These are phyloP conservation scores for Yamadazyma siamensis DNA, from an alignment of 1,139 yeast species.

Conservation along the genomic window DNA sequence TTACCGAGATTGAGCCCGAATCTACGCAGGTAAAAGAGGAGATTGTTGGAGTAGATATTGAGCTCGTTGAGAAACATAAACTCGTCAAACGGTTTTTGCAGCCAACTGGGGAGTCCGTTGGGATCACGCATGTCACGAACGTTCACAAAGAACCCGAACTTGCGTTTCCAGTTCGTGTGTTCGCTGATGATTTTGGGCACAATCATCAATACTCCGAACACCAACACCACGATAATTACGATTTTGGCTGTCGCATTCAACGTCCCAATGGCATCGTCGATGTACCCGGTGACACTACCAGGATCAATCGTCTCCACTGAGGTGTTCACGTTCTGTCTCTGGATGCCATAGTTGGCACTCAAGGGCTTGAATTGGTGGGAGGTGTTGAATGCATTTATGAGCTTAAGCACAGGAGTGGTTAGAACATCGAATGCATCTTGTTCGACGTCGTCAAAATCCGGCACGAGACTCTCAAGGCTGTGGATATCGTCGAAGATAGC, in stretches of 20 bases:
- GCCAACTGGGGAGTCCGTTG: slow-evolving; percentile 1
- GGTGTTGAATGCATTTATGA: slow-evolving; percentile 15
- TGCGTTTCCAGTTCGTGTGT: slow-evolving; percentile 47
- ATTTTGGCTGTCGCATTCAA: slow-evolving; percentile 7
- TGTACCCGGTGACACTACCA: slow-evolving; percentile 15
- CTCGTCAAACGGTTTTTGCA: slow-evolving; percentile 9
- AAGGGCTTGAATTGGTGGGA: slow-evolving; percentile 6
- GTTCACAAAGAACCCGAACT: slow-evolving; percentile 25
- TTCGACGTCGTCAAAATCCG: slow-evolving; percentile 53
- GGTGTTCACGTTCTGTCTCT: slow-evolving; percentile 8
- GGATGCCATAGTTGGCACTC: background rate
- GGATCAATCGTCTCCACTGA: slow-evolving; percentile 15
- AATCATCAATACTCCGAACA: slow-evolving; percentile 25
- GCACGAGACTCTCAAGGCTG: slow-evolving; percentile 43
- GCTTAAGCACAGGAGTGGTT: slow-evolving; percentile 18
- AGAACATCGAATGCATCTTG: slow-evolving; percentile 23
- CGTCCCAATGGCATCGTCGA: slow-evolving; percentile 3
- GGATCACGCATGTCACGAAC: slow-evolving; percentile 1
- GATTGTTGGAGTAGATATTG: slow-evolving; percentile 18
- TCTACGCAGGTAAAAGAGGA: slow-evolving; percentile 15
- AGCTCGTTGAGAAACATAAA: slow-evolving; percentile 10
- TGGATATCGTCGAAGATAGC: slow-evolving; percentile 54
- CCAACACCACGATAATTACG: slow-evolving; percentile 21
- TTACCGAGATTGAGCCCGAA: slow-evolving; percentile 5
- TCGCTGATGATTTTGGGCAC: slow-evolving; percentile 45